A percentile compares a stretch with the other conserved stretches of the same genome.
Conservation (phyloP, 768 basidiomycete genomes). For the Coprinellus micaceus region DNA sequence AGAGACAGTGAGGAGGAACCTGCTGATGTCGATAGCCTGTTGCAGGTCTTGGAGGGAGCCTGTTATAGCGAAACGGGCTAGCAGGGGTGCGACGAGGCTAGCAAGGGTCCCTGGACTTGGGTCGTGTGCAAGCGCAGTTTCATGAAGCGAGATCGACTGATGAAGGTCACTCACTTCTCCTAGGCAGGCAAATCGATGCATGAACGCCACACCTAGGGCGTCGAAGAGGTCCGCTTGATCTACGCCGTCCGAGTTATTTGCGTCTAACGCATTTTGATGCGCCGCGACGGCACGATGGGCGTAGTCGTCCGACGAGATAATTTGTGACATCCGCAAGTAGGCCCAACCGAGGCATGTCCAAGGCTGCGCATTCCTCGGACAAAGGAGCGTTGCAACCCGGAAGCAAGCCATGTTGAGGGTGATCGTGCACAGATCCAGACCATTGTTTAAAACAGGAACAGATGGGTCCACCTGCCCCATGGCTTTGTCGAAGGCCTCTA, state of each 20-base stretch:
- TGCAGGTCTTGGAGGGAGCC: conserved; percentile 3
- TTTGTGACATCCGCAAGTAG: not conserved
- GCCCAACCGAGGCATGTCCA: not conserved
- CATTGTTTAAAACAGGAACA: no score
- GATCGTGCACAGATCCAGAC: no score
- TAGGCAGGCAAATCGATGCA: no score
- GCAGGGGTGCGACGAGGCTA: not conserved
- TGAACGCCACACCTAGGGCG: not conserved
- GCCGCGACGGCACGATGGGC: no score
- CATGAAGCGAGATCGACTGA: no score
- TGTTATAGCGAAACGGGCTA: not conserved
- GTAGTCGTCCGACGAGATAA: not conserved
- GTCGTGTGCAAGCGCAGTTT: no score
- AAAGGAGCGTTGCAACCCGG: not conserved
- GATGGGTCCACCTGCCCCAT: not conserved
- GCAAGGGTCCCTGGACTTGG: no score
- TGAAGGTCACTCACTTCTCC: no score
- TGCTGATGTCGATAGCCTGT: no score
- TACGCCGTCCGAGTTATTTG: no score
- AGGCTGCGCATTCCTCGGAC: not conserved
- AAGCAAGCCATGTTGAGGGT: not conserved
- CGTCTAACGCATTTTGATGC: not conserved
- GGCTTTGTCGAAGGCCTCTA: no score
- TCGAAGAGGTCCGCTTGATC: not conserved
- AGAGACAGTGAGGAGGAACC: no score